Evolutionary conservation across 1,139 yeast species (phyloP).

Genomic region (Hansenula sp.): DNA sequence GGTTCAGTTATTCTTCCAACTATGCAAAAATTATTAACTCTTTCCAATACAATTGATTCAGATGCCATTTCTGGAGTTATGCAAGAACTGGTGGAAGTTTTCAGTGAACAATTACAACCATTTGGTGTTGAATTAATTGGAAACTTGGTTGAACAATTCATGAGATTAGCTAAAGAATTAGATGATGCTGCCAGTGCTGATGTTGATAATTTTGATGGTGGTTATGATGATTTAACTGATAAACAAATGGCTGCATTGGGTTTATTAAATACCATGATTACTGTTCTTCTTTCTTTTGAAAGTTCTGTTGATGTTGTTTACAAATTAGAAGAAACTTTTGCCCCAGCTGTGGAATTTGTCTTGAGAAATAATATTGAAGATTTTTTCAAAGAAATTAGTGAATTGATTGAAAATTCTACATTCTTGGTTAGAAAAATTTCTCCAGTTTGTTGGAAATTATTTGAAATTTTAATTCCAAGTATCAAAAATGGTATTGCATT

Average conservation of each 20-base stretch:
- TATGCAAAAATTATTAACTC: constrained; percentile 71
- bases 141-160: constrained; percentile 74
- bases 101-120: constrained; percentile 85
- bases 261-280: constrained; percentile 78
- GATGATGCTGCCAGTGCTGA: constrained; percentile 54
- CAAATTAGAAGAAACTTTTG: constrained; percentile 65
- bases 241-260: constrained; percentile 89
- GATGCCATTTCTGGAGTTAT: constrained; percentile 87
- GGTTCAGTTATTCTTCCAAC: constrained; percentile 70
- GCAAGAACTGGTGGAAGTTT: constrained; percentile 93
- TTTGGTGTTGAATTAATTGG: constrained; percentile 85
- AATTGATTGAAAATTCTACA: constrained; percentile 80
- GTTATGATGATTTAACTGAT: constrained; percentile 54
- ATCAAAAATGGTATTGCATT: constrained; percentile 50
- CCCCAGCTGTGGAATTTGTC: constrained; percentile 70
- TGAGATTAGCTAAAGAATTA: constrained; percentile 68
- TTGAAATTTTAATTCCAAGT: constrained; percentile 49
- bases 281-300: constrained; percentile 84
- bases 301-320: constrained; percentile 65
- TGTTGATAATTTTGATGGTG: constrained; percentile 41
- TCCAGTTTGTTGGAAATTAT: constrained; percentile 72
- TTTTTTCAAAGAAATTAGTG: constrained; percentile 78
- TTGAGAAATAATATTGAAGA: constrained; percentile 65
- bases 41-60: constrained; percentile 80
- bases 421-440: constrained; percentile 69